Conservation (phyloP, 805 yeast species). For the Kluyveromyces nonfermentans region DNA sequence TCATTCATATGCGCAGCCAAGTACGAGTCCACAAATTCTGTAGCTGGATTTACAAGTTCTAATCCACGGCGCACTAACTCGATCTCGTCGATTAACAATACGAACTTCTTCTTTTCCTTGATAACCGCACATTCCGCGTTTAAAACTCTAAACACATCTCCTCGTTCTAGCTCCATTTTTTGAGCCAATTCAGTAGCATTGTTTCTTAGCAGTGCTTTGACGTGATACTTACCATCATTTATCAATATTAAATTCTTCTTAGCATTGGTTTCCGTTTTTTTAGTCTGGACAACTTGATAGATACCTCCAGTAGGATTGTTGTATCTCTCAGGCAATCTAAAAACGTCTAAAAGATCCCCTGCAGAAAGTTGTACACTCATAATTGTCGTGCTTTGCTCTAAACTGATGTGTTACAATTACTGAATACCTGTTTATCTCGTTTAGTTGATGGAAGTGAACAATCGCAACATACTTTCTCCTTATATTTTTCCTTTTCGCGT, state of each 20-base stretch:
- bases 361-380: constrained; percentile 18
- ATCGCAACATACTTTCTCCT: background rate
- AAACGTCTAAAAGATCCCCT: constrained; percentile 23
- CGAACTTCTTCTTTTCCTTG: constrained; percentile 36
- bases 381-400: background rate
- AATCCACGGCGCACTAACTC: constrained; percentile 34
- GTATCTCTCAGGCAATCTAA: constrained; percentile 23
- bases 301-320: constrained; percentile 25
- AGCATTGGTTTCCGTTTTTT: constrained; percentile 24
- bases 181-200: constrained; percentile 37
- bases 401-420: background rate
- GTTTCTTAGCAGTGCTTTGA: constrained; percentile 47
- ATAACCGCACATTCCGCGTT: constrained; percentile 29
- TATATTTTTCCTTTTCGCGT: background rate
- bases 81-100: constrained; percentile 39
- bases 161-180: constrained; percentile 38
- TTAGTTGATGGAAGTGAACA: background rate
- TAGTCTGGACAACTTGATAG: constrained; percentile 25
- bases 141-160: constrained; percentile 25
- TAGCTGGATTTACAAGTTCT: constrained; percentile 31
- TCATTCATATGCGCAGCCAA: constrained; percentile 51
- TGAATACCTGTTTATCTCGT: background rate
- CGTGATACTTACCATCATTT: constrained; percentile 42
- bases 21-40: constrained; percentile 44
- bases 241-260: constrained; percentile 32